Evolutionary conservation across 306 rosid species (phyloP).

Genomic region (Senna siamea): DNA sequence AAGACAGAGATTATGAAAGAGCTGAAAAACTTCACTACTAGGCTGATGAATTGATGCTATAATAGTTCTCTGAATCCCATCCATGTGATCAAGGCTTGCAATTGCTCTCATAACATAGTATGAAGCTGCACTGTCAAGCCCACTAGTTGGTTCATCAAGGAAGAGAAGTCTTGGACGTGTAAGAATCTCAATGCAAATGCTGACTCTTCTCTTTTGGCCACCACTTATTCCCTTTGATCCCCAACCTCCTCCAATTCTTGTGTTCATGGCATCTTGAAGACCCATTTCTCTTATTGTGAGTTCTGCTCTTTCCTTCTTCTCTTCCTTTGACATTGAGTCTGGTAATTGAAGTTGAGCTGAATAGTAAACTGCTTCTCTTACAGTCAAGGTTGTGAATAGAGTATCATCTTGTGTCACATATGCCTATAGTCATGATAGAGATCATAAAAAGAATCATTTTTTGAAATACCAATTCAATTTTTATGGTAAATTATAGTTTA

Average conservation of each 20-base stretch:
- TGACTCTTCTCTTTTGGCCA: slow-evolving; percentile 63
- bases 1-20: slow-evolving; percentile 58
- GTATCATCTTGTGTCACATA: slow-evolving; percentile 43
- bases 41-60: slow-evolving; percentile 68
- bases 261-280: slow-evolving; percentile 38
- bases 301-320: slow-evolving; percentile 42
- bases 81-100: slow-evolving; percentile 28
- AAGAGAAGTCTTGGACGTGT: slow-evolving; percentile 67
- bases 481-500: too few relatives aligned
- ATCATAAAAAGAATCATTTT: not conserved
- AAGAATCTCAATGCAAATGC: slow-evolving; percentile 75
- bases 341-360: slow-evolving; percentile 46
- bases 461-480: too few relatives aligned
- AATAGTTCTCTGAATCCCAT: slow-evolving; percentile 41
- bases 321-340: slow-evolving; percentile 29
- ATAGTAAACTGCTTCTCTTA: slow-evolving; percentile 36
- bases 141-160: slow-evolving; percentile 85
- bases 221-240: slow-evolving; percentile 38
- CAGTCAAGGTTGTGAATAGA: slow-evolving; percentile 32
- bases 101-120: slow-evolving; percentile 67
- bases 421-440: not conserved
- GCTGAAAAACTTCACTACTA: slow-evolving; percentile 57
- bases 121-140: slow-evolving; percentile 80
- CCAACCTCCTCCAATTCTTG: slow-evolving; percentile 40
- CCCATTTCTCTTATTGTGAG: slow-evolving; percentile 42